A percentile compares a stretch with the other conserved stretches of the same genome.
These are phyloP conservation scores for Amesomyces nigricolor DNA, from an alignment of 2,329 filamentous ascomycete genomes.

Conservation along the genomic window DNA sequence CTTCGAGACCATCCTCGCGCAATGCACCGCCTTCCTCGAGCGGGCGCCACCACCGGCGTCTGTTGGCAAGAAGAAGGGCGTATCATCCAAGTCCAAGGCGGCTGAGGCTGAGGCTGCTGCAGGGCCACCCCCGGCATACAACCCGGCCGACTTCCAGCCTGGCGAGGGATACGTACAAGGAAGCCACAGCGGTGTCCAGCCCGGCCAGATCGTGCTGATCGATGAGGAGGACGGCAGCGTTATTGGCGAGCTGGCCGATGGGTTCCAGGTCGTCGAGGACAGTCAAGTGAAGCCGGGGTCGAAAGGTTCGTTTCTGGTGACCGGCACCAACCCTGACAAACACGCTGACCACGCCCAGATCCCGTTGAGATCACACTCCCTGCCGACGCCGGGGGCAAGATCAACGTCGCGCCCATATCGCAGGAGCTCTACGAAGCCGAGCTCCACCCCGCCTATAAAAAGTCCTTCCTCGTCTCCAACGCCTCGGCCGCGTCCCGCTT, in stretches of 20 bases:
- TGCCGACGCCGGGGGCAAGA: constrained; percentile 57
- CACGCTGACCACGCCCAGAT: constrained; percentile 42
- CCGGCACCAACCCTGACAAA: not conserved
- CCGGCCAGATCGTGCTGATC: constrained; percentile 81
- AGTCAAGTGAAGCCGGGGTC: constrained; percentile 73
- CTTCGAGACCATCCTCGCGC: constrained; percentile 95
- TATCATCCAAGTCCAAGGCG: constrained; percentile 26
- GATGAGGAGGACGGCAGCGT: constrained; percentile 96
- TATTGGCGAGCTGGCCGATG: constrained; percentile 82
- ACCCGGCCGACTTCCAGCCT: constrained; percentile 72
- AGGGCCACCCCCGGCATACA: constrained; percentile 59
- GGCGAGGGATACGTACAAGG: constrained; percentile 71
- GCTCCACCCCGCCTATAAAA: constrained; percentile 85
- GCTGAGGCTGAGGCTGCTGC: constrained; percentile 19
- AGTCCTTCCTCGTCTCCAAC: constrained; percentile 78
- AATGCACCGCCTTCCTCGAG: constrained; percentile 94
- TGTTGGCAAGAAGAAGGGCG: constrained; percentile 29
- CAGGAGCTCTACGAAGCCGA: constrained; percentile 70
- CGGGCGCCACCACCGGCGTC: constrained; percentile 59
- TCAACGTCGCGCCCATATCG: constrained; percentile 59
- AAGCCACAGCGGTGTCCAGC: constrained; percentile 50
- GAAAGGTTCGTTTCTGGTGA: constrained; percentile 62
- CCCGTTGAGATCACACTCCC: constrained; percentile 76
- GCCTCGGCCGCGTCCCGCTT: constrained; percentile 84
- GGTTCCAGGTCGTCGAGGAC: constrained; percentile 75